Evolutionary conservation across 2,329 filamentous ascomycete genomes (phyloP), one percentile per base, ranked within the genome.

Genomic region (Colletotrichum cereale): DNA sequence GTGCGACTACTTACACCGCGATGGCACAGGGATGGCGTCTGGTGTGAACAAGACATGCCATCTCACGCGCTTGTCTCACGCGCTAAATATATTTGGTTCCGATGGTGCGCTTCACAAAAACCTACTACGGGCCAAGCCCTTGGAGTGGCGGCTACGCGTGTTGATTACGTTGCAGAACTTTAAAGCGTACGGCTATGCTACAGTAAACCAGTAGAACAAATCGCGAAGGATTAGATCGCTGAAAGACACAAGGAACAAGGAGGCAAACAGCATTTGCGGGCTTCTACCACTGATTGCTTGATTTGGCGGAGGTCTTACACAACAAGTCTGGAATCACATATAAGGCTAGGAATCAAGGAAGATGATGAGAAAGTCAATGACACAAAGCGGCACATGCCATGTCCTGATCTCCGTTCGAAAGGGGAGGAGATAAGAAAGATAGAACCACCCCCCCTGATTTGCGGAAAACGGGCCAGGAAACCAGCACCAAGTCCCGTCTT

Each of bases 31-130:
- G 24, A 5, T 44, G 40, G 21, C 38, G 38, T 58, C 24, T 31
- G 24, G 2, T 3, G 29, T 16, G 34, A 38, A 18, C 56, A 56
- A 56, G 34, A 21, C 38, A 24, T 31, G 16, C 36, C 8, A 14
- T 29, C 16, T 42, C 24, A 29, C 56, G n/a, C 56, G 14, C 12
- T n/a, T 21, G 36, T 55, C 21, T 42, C 55, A 40, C 40, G 42
- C 42, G 42, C 42, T 44, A n/a, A n/a, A 42, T 8, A 21, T 16
- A 21, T 52, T 8, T 21, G 10, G 14, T 42, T 2, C n/a, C 34
- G 5, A 38, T 40, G 80, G 5, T 4, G 24, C 11, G 14, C 21
- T 38, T 5, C n/a, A 77, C 8, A n/a, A 18, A 14, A 21, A 21
- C 29, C n/a, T 34, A 12, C 31, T 11, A 3, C 52, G 21, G 10